Evolutionary conservation across 1,139 yeast species (phyloP), one percentile per base, ranked within the genome.

Genomic region (Tardiomyces blankii): DNA sequence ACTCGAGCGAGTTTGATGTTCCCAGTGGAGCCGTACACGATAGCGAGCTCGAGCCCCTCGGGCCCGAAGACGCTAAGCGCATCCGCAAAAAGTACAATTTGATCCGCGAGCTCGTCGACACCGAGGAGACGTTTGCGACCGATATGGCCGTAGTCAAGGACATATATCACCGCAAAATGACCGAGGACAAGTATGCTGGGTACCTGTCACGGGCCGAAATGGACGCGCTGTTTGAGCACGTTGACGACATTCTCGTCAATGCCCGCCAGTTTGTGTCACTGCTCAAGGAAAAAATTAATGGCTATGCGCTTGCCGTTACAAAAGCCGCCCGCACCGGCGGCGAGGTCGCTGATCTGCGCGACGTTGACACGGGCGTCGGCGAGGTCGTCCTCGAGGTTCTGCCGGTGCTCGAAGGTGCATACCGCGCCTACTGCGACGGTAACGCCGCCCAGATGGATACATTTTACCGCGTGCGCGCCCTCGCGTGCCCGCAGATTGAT

Each of bases 61-160:
- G 25, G 7, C 25, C 25, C 7, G 25, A 4, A 6, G 32, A 28
- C n/a, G 32, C 13, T 13, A 28, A 28, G 32, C 32, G 32, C 32
- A 11, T 28, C 14, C n/a, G n/a, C 13, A 28, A 13, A 28, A 11
- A 35, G 18, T 55, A 54, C 54, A 61, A 63, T 30, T 52, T 62
- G n/a, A 58, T 66, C 40, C 58, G 66, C 11, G 71, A 67, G 49
- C 54, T 67, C 3, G 58, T 63, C 44, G 53, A 53, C 12, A 63
- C 70, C 3, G 71, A 67, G 45, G 52, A 57, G 35, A 54, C 56
- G 12, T 67, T 64, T 49, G 59, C 64, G 9, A 55, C 56, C 11
- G 71, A 67, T 45, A 52, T 67, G 57, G 59, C 55, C 1, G 64
- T 66, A 1, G 54, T 62, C 8, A 55, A 59, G 8, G 58, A 63